These are phyloP conservation scores for Aurifilum marmelostoma DNA, from an alignment of 2,329 filamentous ascomycete species.

Conservation along the genomic window DNA sequence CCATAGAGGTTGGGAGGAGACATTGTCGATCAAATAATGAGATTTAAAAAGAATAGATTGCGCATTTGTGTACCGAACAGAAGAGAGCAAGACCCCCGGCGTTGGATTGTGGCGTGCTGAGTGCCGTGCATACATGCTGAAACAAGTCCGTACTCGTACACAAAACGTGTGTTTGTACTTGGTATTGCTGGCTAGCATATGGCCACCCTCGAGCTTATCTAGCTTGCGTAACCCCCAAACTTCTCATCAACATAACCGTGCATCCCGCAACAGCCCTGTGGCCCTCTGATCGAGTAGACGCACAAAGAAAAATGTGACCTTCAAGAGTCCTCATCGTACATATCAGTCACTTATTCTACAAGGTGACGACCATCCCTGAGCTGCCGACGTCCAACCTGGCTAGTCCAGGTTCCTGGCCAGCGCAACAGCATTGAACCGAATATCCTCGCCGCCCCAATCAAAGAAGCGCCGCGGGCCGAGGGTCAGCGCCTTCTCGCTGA, in stretches of 20 bases:
- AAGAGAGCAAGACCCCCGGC: too few species aligned
- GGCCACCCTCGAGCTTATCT: background rate
- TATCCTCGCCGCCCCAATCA: conserved; percentile 57
- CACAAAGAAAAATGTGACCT: background rate
- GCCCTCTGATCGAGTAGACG: background rate
- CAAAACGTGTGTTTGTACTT: background rate
- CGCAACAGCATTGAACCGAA: conserved; percentile 63
- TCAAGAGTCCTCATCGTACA: background rate
- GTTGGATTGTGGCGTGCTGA: background rate
- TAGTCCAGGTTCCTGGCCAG: conserved; percentile 56
- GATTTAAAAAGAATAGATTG: background rate
- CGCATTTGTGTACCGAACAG: background rate
- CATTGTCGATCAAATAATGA: background rate
- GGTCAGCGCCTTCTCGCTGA: conserved; percentile 74
- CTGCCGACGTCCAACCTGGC: too few species aligned
- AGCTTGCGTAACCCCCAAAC: background rate
- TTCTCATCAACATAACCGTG: too few species aligned
- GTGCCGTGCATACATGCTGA: background rate
- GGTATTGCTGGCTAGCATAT: background rate
- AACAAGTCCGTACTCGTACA: background rate
- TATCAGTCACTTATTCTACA: background rate
- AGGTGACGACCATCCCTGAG: too few species aligned
- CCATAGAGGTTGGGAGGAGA: conserved; percentile 50
- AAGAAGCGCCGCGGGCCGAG: conserved; percentile 66
- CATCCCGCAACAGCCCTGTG: background rate